Conservation (phyloP, 2,329 filamentous ascomycete species). For the Cladobotryum mycophilum region DNA sequence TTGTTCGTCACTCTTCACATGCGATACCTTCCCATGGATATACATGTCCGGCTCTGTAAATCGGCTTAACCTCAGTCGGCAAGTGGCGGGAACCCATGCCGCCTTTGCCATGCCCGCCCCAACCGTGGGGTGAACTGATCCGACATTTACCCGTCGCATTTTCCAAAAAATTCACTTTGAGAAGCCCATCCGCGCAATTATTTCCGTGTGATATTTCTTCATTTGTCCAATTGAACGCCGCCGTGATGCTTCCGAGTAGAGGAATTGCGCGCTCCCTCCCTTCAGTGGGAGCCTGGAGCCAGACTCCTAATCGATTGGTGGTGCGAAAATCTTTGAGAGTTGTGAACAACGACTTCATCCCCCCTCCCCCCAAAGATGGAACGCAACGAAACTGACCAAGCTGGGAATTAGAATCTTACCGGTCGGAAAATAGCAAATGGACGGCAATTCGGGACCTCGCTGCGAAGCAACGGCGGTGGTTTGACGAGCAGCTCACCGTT, state of each 20-base stretch:
- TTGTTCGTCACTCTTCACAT: too few species aligned
- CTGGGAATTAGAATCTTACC: conserved; percentile 16
- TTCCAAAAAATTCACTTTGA: conserved; percentile 25
- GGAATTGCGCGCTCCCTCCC: conserved; percentile 36
- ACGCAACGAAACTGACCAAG: too few species aligned
- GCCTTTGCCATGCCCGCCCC: neutral
- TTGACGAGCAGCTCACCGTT: conserved; percentile 19
- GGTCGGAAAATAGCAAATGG: conserved; percentile 28
- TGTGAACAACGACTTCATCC: too few species aligned
- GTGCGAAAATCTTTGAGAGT: conserved; percentile 1
- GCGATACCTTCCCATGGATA: neutral
- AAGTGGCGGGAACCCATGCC: neutral
- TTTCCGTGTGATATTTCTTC: neutral
- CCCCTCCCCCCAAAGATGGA: too few species aligned
- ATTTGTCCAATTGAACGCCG: conserved; percentile 15
- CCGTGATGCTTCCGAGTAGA: conserved; percentile 41
- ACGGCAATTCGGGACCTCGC: conserved; percentile 30
- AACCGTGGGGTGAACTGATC: conserved; percentile 14
- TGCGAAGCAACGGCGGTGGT: conserved; percentile 18
- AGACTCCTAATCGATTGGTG: conserved; percentile 24
- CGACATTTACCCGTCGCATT: conserved; percentile 30
- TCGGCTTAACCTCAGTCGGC: neutral
- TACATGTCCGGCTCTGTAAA: neutral
- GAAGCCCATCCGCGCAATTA: conserved; percentile 16
- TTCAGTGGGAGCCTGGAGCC: conserved; percentile 26